Evolutionary conservation across 225 moss, liverwort and hornwort species (phyloP).

Genomic region (Sphagnum contortum): DNA sequence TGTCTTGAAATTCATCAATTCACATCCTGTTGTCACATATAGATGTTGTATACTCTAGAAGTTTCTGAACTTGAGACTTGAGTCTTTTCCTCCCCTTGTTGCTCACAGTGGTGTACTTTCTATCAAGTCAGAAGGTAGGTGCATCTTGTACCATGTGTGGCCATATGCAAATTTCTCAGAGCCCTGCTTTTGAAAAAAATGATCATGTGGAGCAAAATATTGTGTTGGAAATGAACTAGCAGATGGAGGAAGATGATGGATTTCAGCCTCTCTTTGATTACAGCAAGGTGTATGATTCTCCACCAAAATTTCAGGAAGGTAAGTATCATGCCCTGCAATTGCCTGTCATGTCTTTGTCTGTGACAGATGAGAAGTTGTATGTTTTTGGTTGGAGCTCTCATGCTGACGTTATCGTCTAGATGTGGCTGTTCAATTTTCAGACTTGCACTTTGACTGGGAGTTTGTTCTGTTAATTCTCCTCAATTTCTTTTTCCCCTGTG

Average conservation of each 20-base stretch:
- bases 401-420: too few relatives aligned
- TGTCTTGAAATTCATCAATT: too few relatives aligned
- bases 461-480: background rate
- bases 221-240: slow-evolving; percentile 9
- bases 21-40: too few relatives aligned
- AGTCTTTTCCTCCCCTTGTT: too few relatives aligned
- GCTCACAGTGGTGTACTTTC: too few relatives aligned
- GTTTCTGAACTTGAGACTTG: too few relatives aligned
- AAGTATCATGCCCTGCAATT: background rate
- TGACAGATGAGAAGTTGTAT: background rate
- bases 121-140: too few relatives aligned
- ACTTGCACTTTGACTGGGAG: background rate
- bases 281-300: slow-evolving; percentile 21
- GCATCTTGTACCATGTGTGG: too few relatives aligned
- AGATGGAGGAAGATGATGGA: slow-evolving; percentile 29
- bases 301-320: slow-evolving; percentile 38
- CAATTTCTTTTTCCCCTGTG: background rate
- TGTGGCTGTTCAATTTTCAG: background rate
- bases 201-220: too few relatives aligned
- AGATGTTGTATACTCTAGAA: too few relatives aligned
- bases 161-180: too few relatives aligned
- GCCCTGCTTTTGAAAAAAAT: too few relatives aligned
- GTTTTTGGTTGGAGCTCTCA: background rate
- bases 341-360: background rate
- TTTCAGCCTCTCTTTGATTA: slow-evolving; percentile 65